These are phyloP conservation scores for Candida silvatica DNA, from an alignment of 805 yeast species.

Conservation along the genomic window DNA sequence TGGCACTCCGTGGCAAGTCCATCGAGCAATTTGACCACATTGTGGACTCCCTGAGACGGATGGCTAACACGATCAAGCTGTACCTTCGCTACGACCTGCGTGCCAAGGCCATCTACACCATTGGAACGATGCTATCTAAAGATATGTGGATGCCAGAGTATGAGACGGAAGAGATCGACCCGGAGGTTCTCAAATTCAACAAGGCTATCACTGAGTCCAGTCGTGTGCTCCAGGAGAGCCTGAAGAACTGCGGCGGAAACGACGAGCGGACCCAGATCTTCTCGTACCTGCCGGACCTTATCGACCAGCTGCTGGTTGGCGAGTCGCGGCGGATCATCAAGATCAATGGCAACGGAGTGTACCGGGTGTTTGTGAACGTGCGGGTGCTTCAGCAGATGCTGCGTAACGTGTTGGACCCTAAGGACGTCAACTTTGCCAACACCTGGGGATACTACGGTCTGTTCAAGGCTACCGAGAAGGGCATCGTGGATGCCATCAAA, in stretches of 20 bases:
- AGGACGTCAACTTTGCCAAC: slow-evolving; percentile 42
- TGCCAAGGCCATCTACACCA: slow-evolving; percentile 41
- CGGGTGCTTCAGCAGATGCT: slow-evolving; percentile 63
- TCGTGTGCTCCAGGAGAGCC: slow-evolving; percentile 27
- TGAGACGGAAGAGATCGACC: slow-evolving; percentile 55
- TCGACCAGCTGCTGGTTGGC: slow-evolving; percentile 21
- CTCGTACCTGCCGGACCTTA: slow-evolving; percentile 39
- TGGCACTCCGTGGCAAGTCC: slow-evolving; percentile 21
- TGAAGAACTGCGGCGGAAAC: too few species aligned
- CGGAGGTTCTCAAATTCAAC: slow-evolving; percentile 41
- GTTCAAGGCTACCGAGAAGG: slow-evolving; percentile 40
- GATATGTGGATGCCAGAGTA: slow-evolving; percentile 42
- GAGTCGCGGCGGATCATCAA: slow-evolving; percentile 42
- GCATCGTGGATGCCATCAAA: slow-evolving; percentile 32
- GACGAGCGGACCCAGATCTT: slow-evolving; percentile 25
- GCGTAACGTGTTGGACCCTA: slow-evolving; percentile 47
- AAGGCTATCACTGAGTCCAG: slow-evolving; percentile 38
- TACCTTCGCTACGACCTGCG: slow-evolving; percentile 52
- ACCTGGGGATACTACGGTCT: slow-evolving; percentile 50
- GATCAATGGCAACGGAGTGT: slow-evolving; percentile 51
- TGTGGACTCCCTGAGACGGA: slow-evolving; percentile 24
- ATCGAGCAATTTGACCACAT: slow-evolving; percentile 29
- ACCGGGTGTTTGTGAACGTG: slow-evolving; percentile 50
- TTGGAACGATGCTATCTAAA: slow-evolving; percentile 38
- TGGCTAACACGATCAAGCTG: slow-evolving; percentile 32